Base-by-base conservation (phyloP, 2,329 filamentous ascomycete species). In the Colletotrichum paranaense region DNA sequence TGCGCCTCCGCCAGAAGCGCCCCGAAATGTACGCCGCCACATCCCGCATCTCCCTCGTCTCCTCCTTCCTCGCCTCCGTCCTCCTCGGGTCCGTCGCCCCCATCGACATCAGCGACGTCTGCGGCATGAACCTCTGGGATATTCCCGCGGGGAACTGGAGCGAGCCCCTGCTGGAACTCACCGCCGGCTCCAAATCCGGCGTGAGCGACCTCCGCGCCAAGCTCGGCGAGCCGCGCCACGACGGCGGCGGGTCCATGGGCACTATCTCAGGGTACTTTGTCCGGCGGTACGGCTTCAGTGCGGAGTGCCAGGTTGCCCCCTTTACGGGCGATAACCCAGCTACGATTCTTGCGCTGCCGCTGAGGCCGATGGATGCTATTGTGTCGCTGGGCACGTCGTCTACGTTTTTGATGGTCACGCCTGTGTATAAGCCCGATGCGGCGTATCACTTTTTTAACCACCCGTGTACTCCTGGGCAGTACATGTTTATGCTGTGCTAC, bases 401-500 rank as follows among this genome's bases (percentile, higher is more conserved):
- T 1, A 99, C 97, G 4, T 98, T 98, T 87, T 90, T 99, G 74
- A 98, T 98, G 96, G 95, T 94, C 79, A 98, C 97, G 5, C 92
- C 94, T n/a, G 88, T 90, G 78, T 98, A 98, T 88, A 92, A 92
- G 81, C 95, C 97, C 2, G 93, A 98, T 80, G 94, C 95, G 3
- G 91, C 93, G 7, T 98, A 98, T 80, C 97, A 99, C 86, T 98
- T 98, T 88, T 97, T 98, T 90, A 98, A 98, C 86, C 95, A 98
- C 83, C 97, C 97, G 1, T 97, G 95, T 57, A 97, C 95, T 1
- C 86, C 92, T 0, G 95, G 94, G 1, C 90, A 98, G 73, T 98
- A 97, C 89, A 98, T 99, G 97, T 98, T 99, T 84, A 99, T 99
- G 97, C 91, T 99, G 46, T 99, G 97, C 88, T 99, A 98, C 88